Conservation (phyloP, 2,329 filamentous ascomycete genomes). For the Penicillium sp. region DNA sequence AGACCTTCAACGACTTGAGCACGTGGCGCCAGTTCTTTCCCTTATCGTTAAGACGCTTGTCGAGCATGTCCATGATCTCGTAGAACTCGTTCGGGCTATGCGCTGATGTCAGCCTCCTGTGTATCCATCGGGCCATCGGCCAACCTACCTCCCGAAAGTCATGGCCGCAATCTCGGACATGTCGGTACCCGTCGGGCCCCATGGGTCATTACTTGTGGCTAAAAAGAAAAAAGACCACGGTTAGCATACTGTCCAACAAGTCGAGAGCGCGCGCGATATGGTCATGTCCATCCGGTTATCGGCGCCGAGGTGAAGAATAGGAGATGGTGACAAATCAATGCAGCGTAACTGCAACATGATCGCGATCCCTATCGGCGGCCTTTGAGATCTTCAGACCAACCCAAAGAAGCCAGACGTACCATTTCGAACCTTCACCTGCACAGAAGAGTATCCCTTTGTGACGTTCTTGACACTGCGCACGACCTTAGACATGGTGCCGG, state of each 20-base stretch:
- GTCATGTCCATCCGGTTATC: neutral
- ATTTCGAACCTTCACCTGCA: constrained; percentile 98
- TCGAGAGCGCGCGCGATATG: constrained; percentile 1
- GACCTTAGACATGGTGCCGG: constrained; percentile 80
- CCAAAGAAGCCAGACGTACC: constrained; percentile 58
- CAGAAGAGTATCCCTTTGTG: constrained; percentile 95
- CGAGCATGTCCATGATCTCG: constrained; percentile 99
- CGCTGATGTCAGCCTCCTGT: constrained; percentile 8
- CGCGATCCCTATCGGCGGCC: neutral
- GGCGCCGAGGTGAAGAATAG: neutral
- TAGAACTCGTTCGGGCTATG: constrained; percentile 91
- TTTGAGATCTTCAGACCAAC: neutral
- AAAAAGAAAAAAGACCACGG: constrained; percentile 12
- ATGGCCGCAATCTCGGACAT: constrained; percentile 98
- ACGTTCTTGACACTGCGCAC: constrained; percentile 98
- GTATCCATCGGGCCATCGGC: neutral
- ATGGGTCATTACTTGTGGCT: constrained; percentile 99
- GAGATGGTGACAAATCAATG: constrained; percentile 2
- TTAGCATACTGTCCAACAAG: constrained; percentile 13
- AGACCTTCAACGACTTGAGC: constrained; percentile 92
- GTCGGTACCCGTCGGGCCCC: constrained; percentile 95
- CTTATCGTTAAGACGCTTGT: constrained; percentile 98
- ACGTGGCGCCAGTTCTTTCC: constrained; percentile 99
- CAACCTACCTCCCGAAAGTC: constrained; percentile 90
- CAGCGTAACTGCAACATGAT: neutral